These are phyloP conservation scores for Aspergillus incahuasiensis DNA, from an alignment of 495 filamentous ascomycete species.

Conservation along the genomic window DNA sequence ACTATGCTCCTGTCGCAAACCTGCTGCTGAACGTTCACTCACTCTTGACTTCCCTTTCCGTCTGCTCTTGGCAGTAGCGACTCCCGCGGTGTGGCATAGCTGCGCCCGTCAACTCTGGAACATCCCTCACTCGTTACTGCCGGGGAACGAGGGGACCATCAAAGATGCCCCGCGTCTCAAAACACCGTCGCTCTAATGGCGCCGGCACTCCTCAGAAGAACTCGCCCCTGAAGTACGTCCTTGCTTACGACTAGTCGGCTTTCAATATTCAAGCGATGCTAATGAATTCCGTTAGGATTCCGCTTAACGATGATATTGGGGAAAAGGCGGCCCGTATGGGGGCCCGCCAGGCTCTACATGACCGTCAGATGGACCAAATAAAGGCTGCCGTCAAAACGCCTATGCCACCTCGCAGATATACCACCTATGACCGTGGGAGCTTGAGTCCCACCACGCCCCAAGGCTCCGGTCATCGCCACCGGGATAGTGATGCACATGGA, in stretches of 20 bases:
- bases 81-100: not conserved
- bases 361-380: constrained; percentile 87
- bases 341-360: constrained; percentile 80
- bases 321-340: constrained; percentile 89
- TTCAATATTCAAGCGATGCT: constrained; percentile 9
- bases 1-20: not conserved
- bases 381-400: constrained; percentile 84
- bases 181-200: constrained; percentile 47
- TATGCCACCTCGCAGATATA: constrained; percentile 58
- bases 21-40: not conserved
- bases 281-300: constrained; percentile 51
- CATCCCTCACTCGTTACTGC: constrained; percentile 14
- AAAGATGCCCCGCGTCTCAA: constrained; percentile 68
- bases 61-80: not conserved
- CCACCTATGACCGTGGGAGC: constrained; percentile 59
- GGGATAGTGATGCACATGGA: constrained; percentile 60
- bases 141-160: constrained; percentile 16
- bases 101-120: not conserved
- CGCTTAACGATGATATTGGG: constrained; percentile 89
- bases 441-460: constrained; percentile 63
- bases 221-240: constrained; percentile 64
- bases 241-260: not conserved
- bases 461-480: constrained; percentile 45
- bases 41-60: not conserved
- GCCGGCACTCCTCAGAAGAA: constrained; percentile 56